Percentiles rank a stretch among this genome's conserved stretches.
phyloP scores from a whole-genome alignment of 2,329 filamentous ascomycete species.

The Xylaria polymorpha region DNA sequence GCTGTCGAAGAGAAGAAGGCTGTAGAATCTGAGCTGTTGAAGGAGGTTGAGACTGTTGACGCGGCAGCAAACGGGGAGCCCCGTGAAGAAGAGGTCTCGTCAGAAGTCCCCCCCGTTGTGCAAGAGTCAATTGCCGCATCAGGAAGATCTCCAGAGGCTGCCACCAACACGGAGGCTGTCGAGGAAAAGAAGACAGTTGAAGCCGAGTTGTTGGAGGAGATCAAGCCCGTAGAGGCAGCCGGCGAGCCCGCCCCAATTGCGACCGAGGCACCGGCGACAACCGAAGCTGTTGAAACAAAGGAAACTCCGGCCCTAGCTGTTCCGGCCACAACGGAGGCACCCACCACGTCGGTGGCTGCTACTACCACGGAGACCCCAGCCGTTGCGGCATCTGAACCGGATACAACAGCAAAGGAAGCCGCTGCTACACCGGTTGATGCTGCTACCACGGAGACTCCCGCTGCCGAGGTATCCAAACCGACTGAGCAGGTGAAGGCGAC shows the following conservation, averaged over 20 bases:
- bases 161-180: conserved; percentile 74
- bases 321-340: conserved; percentile 33
- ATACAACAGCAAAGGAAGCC: conserved; percentile 1
- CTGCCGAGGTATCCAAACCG: conserved; percentile 16
- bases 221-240: conserved; percentile 54
- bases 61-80: conserved; percentile 51
- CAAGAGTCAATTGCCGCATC: conserved; percentile 69
- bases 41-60: conserved; percentile 65
- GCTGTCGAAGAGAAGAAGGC: conserved; percentile 80
- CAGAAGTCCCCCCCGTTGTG: conserved; percentile 66
- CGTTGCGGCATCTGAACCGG: conserved; percentile 10
- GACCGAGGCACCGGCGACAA: conserved; percentile 39
- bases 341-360: conserved; percentile 29
- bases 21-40: conserved; percentile 78
- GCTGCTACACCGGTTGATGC: conserved; percentile 20
- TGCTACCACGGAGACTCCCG: conserved; percentile 23
- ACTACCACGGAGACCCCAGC: conserved; percentile 35
- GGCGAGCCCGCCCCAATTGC: conserved; percentile 36
- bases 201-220: conserved; percentile 70
- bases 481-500: conserved; percentile 38
- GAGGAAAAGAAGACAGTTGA: conserved; percentile 81
- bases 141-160: conserved; percentile 75
- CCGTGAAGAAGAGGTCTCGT: conserved; percentile 59
- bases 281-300: conserved; percentile 34
- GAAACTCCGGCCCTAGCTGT: conserved; percentile 31